These are phyloP conservation scores for Solioccasus polychromus DNA, from an alignment of 768 basidiomycete genomes.

Conservation along the genomic window DNA sequence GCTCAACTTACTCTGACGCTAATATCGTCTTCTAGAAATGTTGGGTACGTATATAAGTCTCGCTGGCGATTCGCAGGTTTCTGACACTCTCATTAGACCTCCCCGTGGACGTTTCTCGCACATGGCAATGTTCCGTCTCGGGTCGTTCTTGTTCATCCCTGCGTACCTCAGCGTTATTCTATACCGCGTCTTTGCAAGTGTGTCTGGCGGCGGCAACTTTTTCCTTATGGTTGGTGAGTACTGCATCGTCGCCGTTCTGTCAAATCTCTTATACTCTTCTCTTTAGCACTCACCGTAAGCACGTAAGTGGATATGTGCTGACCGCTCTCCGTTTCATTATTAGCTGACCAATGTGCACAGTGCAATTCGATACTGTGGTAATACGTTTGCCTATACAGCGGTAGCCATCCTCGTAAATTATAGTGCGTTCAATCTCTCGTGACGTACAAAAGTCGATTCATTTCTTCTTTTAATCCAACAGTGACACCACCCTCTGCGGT, in stretches of 20 bases:
- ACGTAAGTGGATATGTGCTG: conserved; percentile 52
- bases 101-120: conserved; percentile 82
- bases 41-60: conserved; percentile 44
- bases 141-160: conserved; percentile 83
- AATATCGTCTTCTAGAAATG: conserved; percentile 43
- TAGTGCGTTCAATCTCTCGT: conserved; percentile 43
- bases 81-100: conserved; percentile 45
- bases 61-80: not conserved
- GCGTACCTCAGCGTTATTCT: conserved; percentile 79
- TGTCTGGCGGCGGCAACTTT: conserved; percentile 66
- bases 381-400: conserved; percentile 87
- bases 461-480: conserved; percentile 25
- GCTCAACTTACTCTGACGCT: not conserved
- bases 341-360: conserved; percentile 36
- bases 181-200: conserved; percentile 71
- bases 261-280: not conserved
- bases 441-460: not conserved
- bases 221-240: conserved; percentile 77
- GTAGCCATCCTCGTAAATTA: conserved; percentile 87
- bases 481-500: conserved; percentile 91
- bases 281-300: conserved; percentile 67
- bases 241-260: not conserved
- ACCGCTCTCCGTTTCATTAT: not conserved
- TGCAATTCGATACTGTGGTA: conserved; percentile 83
- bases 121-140: conserved; percentile 86